phyloP scores from a whole-genome alignment of 2,329 filamentous ascomycete genomes.

The Pseudogymnoascus verrucosus region DNA sequence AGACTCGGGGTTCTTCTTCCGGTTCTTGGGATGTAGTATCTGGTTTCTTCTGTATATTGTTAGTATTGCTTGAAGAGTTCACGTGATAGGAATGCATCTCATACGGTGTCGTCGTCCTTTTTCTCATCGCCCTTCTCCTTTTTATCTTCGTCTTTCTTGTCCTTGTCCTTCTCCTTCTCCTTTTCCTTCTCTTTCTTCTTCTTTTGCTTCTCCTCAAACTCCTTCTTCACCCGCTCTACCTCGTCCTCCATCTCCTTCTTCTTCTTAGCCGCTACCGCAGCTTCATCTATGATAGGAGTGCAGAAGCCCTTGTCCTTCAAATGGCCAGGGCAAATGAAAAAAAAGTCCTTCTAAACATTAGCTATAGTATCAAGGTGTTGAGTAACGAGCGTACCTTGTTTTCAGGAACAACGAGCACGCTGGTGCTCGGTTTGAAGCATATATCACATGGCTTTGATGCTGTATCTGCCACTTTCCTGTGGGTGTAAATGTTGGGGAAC shows the following conservation, averaged over 20 bases:
- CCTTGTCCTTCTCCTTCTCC: slow-evolving; percentile 43
- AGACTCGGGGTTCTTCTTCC: slow-evolving; percentile 70
- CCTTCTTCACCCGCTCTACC: slow-evolving; percentile 54
- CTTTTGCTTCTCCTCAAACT: slow-evolving; percentile 71
- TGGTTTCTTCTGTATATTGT: slow-evolving; percentile 20
- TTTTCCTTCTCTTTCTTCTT: slow-evolving; percentile 62
- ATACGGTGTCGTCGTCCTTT: slow-evolving; percentile 31
- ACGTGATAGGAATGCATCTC: slow-evolving; percentile 28
- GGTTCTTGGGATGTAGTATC: slow-evolving; percentile 12
- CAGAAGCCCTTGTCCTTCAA: slow-evolving; percentile 79
- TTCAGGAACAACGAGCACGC: slow-evolving; percentile 80
- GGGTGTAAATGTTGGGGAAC: slow-evolving; percentile 73
- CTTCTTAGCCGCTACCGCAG: slow-evolving; percentile 48
- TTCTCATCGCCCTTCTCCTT: slow-evolving; percentile 33
- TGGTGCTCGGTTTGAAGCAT: slow-evolving; percentile 82
- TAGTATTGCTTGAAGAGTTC: neutral
- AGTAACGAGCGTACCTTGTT: slow-evolving; percentile 57
- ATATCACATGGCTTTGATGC: slow-evolving; percentile 79
- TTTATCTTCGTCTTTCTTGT: slow-evolving; percentile 40
- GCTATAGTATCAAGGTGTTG: neutral
- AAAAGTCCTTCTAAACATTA: slow-evolving; percentile 58
- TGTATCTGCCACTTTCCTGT: slow-evolving; percentile 79
- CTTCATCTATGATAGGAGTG: slow-evolving; percentile 62
- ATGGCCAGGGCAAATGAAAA: slow-evolving; percentile 81
- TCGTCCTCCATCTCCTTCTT: slow-evolving; percentile 59